Base-by-base conservation (phyloP, 306 rosid genomes). In the Mucuna pruriens region DNA sequence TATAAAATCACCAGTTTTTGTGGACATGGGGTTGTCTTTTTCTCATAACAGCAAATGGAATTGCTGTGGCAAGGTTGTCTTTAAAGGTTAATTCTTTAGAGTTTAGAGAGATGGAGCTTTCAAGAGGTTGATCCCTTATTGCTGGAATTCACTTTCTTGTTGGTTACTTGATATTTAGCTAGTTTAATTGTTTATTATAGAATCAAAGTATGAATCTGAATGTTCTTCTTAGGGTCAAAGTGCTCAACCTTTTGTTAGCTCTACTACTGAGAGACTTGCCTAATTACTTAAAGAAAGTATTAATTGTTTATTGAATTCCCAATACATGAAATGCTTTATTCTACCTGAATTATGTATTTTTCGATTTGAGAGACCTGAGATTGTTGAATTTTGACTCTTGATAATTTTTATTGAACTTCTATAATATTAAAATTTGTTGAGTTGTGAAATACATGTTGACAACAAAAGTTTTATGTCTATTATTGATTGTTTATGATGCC, bases 211-310 rank as follows among this genome's bases (percentile, higher is more conserved):
- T 26, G 44, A 2, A 54, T 38, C 34, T 36, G 9, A 77, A 25
- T 51, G 69, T 25, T 78, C 57, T 38, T 78, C 46, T 52, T 54
- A 1, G 16, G 75, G 68, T 68, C 69, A n/a, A 69, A 68, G 75
- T 39, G 82, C 20, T 66, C 15, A 8, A 65, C 74, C 54, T 48
- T 1, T 23, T 33, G 38, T 65, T 45, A 54, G 82, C 20, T 66
- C 42, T 3, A 65, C 74, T 29, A 13, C 6, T 23, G 15, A 65
- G 7, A 17, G 71, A 60, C 71, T 75, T 40, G 13, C 26, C 33
- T 2, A 23, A 39, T 75, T 40, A 39, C 42, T 23, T 26, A 38
- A 57, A 33, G 44, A 33, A n/a, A 57, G 8, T 36, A 22, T 16
- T 52, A n/a, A 7, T 10, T 33, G 64, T 34, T 46, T 60, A 36